Evolutionary conservation across 805 yeast genomes (phyloP), one percentile per base, ranked within the genome.

Genomic region (Kuraishia piskuri): DNA sequence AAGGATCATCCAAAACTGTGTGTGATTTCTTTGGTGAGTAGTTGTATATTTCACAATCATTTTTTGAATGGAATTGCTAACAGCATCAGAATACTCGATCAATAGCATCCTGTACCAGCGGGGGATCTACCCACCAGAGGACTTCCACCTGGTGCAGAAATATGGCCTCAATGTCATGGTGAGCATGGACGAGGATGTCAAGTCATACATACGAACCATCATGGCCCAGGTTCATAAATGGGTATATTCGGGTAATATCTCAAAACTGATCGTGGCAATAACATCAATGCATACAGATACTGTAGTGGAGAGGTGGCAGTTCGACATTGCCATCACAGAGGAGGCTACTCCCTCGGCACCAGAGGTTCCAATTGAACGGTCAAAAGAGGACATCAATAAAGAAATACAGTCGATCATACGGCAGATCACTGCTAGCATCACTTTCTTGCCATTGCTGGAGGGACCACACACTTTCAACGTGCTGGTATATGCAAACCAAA

Each of bases 41-140:
- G 23, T 9, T 14, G 21, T 8, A 4, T 37, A 3, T 7, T 7
- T 17, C 22, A 14, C 8, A 44, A 22, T 5, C 21, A 21, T 17
- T 19, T 3, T 17, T 7, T 36, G n/a, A n/a, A n/a, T n/a, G 9
- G 5, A 46, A 9, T 17, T 17, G 26, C 22, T 8, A 36, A 36
- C 49, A 8, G 23, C 17, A 17, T 2, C 50, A 68, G 87, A 88
- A 60, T 88, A 82, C 64, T 80, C 92, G 52, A 83, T 91, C 52
- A 86, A 89, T 63, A 81, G 84, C 50, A 88, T 91, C 23, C 76
- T 92, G 4, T 91, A 86, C 65, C 97, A 92, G 66, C 72, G 98
- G 52, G 96, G 96, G 0, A 83, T 91, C 20, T 91, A 91, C 61
- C 96, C 96, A 0, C 76, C 88, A 2, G 95, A 88, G 57, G 96